A percentile compares a stretch with the other conserved stretches of the same genome.
phyloP scores from a whole-genome alignment of 2,329 filamentous ascomycete species.

The Scleromitrula shiraiana region DNA sequence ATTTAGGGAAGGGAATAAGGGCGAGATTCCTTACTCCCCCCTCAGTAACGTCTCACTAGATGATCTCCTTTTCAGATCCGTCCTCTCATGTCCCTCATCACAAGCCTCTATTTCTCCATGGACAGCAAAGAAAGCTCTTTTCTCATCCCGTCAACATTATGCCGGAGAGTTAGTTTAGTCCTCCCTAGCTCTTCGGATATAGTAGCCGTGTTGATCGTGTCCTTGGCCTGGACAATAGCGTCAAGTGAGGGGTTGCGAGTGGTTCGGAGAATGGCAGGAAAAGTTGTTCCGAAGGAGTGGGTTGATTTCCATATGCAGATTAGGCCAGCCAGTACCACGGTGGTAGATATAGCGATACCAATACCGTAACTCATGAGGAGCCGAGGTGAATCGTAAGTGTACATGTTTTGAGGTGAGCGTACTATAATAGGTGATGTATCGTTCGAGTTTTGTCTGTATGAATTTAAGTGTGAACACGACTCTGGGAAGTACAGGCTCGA shows the following conservation, averaged over 20 bases:
- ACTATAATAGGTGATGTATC: background rate
- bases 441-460: background rate
- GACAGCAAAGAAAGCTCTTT: too few species aligned
- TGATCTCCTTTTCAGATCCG: too few species aligned
- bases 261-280: conserved; percentile 1
- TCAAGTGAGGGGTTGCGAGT: background rate
- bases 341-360: background rate
- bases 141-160: too few species aligned
- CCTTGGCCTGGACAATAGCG: background rate
- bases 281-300: background rate
- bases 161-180: background rate
- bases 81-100: too few species aligned
- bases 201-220: background rate
- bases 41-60: too few species aligned
- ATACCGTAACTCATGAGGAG: background rate
- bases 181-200: background rate
- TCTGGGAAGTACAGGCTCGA: background rate
- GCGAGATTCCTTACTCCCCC: too few species aligned
- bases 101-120: too few species aligned
- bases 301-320: background rate
- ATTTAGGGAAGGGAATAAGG: too few species aligned
- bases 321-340: background rate
- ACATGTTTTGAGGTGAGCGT: background rate
- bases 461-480: background rate
- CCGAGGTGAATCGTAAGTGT: background rate